These are phyloP conservation scores for Phialophora chinensis DNA, from an alignment of 2,329 filamentous ascomycete genomes.

Conservation along the genomic window DNA sequence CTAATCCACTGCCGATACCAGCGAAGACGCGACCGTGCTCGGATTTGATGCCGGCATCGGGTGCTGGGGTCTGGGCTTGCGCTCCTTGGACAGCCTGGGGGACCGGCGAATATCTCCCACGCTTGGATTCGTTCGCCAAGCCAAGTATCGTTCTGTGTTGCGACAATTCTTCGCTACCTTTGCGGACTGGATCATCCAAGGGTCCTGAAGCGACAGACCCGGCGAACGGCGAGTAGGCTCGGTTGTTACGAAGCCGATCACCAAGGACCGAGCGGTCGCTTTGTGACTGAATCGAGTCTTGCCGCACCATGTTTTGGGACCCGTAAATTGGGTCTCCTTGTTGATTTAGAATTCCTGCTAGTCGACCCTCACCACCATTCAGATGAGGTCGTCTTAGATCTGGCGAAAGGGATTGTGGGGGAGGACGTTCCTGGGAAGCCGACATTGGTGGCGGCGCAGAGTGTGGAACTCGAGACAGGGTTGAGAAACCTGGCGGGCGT, in stretches of 20 bases:
- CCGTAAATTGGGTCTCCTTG: slow-evolving; percentile 19
- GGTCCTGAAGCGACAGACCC: slow-evolving; percentile 43
- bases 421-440: slow-evolving; percentile 22
- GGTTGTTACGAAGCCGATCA: slow-evolving; percentile 42
- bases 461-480: slow-evolving; percentile 23
- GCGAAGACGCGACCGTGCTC: slow-evolving; percentile 95
- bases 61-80: slow-evolving; percentile 78
- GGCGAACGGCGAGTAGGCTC: slow-evolving; percentile 46
- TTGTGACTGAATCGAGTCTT: slow-evolving; percentile 40
- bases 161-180: slow-evolving; percentile 61
- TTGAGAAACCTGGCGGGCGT: slow-evolving; percentile 33
- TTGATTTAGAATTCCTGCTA: slow-evolving; percentile 32
- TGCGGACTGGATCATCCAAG: slow-evolving; percentile 50
- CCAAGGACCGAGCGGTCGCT: slow-evolving; percentile 38
- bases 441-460: slow-evolving; percentile 18
- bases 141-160: slow-evolving; percentile 73
- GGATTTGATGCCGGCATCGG: slow-evolving; percentile 89
- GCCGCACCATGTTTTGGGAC: slow-evolving; percentile 36
- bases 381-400: slow-evolving; percentile 34
- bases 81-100: slow-evolving; percentile 94
- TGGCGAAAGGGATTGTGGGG: slow-evolving; percentile 33
- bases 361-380: slow-evolving; percentile 32
- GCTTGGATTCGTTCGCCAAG: slow-evolving; percentile 74
- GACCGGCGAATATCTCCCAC: slow-evolving; percentile 83
- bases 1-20: slow-evolving; percentile 78